Percentiles rank a stretch among this genome's conserved stretches.
These are phyloP conservation scores for Fusarium globosum DNA, from an alignment of 2,329 filamentous ascomycete species.

Conservation along the genomic window DNA sequence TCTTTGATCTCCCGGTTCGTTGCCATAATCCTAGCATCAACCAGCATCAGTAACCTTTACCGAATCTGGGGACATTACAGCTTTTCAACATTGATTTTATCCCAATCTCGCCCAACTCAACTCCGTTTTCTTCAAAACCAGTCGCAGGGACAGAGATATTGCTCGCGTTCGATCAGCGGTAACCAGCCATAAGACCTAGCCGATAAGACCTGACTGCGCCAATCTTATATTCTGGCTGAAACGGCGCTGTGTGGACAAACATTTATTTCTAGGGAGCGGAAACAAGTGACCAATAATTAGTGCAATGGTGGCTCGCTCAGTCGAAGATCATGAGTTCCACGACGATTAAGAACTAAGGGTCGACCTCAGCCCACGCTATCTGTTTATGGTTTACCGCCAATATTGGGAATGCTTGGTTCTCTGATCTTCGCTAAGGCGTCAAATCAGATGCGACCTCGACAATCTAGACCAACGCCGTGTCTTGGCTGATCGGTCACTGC, in stretches of 20 bases:
- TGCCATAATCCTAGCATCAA: not conserved
- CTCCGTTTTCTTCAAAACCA: not conserved
- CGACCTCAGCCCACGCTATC: not conserved
- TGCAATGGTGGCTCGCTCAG: not conserved
- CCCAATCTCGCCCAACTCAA: rapidly evolving
- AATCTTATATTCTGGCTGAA: rapidly evolving
- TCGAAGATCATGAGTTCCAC: not conserved
- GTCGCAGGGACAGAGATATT: not conserved
- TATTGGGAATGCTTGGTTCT: not conserved
- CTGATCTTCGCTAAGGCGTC: not conserved
- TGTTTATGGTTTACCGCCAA: not conserved
- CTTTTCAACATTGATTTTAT: not conserved
- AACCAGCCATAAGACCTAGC: not conserved
- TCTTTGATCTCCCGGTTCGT: rapidly evolving
- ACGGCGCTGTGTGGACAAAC: not conserved
- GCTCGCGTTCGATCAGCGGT: not conserved
- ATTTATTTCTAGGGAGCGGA: rapidly evolving
- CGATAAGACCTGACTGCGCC: not conserved
- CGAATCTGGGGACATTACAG: rapidly evolving
- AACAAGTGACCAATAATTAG: not conserved
- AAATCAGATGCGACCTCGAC: not conserved
- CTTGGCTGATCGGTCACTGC: not conserved
- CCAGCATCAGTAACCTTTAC: not conserved
- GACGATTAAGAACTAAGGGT: not conserved
- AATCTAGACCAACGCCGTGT: conserved; percentile 19